A percentile compares a stretch with the other conserved stretches of the same genome.
phyloP scores from a whole-genome alignment of 306 rosid species.

The Styphnolobium japonicum region DNA sequence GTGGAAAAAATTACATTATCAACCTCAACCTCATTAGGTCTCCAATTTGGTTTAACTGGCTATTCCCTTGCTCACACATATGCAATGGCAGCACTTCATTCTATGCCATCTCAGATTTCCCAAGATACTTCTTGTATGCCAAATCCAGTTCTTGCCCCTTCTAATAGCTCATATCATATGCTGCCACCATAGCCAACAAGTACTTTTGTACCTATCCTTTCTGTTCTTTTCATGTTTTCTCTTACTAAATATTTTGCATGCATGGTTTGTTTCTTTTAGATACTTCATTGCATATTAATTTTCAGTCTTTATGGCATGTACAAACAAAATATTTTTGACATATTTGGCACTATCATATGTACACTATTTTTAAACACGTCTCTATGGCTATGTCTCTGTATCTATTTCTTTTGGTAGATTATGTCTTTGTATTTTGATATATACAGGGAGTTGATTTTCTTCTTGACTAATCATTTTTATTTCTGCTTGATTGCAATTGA shows the following conservation, averaged over 20 bases:
- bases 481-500: background rate
- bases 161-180: constrained; percentile 37
- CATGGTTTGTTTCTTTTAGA: constrained; percentile 6
- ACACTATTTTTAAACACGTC: background rate
- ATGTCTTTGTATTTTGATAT: background rate
- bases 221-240: background rate
- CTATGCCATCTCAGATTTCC: constrained; percentile 44
- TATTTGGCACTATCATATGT: background rate
- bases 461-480: background rate
- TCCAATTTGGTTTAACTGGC: constrained; percentile 52
- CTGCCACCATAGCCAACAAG: constrained; percentile 52
- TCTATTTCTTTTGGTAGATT: background rate
- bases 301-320: background rate
- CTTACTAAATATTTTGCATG: background rate
- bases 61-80: constrained; percentile 43
- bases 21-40: too few relatives aligned
- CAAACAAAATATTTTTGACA: background rate
- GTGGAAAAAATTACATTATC: too few relatives aligned
- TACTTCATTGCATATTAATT: background rate
- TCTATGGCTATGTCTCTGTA: background rate
- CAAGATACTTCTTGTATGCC: constrained; percentile 26
- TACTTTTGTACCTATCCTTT: constrained; percentile 63
- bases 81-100: constrained; percentile 48
- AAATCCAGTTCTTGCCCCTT: constrained; percentile 30
- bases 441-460: background rate